Evolutionary conservation across 1,284 basidiomycete genomes (phyloP).

Genomic region (Meripilus lineatus): DNA sequence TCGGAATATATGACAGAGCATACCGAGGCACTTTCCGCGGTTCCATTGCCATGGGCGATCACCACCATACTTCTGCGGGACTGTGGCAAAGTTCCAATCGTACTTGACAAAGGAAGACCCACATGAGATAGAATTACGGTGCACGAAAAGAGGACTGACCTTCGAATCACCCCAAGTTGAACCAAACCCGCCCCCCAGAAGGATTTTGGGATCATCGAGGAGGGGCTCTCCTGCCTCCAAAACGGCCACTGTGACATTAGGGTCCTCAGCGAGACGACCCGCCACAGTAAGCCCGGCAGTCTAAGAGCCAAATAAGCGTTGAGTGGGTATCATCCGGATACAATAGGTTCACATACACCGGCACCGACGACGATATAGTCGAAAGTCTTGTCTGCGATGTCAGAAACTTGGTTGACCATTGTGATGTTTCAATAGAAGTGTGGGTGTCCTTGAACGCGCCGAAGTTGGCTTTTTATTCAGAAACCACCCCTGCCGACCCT

Average conservation of each 20-base stretch:
- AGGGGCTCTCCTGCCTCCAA: conserved; percentile 34
- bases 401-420: conserved; percentile 1
- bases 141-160: background rate
- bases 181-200: conserved; percentile 12
- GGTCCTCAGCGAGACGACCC: conserved; percentile 22
- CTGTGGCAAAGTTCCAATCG: conserved; percentile 18
- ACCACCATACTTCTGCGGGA: conserved; percentile 15
- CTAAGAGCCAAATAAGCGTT: background rate
- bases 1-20: background rate
- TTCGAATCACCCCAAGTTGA: background rate
- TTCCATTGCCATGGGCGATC: conserved; percentile 15
- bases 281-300: conserved; percentile 23
- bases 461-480: too few relatives aligned
- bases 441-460: too few relatives aligned
- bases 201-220: conserved; percentile 27
- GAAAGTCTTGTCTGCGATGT: conserved; percentile 5
- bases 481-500: too few relatives aligned
- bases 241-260: conserved; percentile 30
- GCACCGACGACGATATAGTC: conserved; percentile 9
- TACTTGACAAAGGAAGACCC: too few relatives aligned
- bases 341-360: background rate
- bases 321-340: background rate
- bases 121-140: background rate
- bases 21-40: conserved; percentile 24
- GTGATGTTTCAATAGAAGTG: too few relatives aligned